These are phyloP conservation scores for Nitzschia inconspicua DNA, from an alignment of 108 stramenopile species.

Conservation along the genomic window DNA sequence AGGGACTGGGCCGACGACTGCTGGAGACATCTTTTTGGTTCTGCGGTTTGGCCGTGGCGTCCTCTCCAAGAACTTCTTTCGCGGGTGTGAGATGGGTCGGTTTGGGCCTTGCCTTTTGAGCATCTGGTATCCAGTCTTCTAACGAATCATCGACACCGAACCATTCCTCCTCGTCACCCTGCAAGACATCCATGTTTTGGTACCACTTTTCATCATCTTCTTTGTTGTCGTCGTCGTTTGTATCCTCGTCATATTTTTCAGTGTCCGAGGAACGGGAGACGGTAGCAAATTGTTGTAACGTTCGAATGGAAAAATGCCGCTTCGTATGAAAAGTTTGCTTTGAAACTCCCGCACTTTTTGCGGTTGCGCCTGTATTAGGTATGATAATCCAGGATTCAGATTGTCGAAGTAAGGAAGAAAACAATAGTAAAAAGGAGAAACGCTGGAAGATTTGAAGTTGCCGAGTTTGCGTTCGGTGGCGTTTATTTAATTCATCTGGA, in stretches of 20 bases:
- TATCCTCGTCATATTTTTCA: no score
- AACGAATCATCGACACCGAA: constrained; percentile 27
- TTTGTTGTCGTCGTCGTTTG: neutral
- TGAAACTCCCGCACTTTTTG: no score
- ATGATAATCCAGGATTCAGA: no score
- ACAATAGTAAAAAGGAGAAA: no score
- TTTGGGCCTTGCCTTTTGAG: constrained; percentile 30
- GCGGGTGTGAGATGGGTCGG: constrained; percentile 6
- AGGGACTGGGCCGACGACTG: constrained; percentile 34
- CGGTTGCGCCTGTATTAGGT: no score
- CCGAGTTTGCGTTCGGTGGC: no score
- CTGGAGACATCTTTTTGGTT: neutral
- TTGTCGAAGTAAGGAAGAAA: no score
- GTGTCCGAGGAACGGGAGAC: no score
- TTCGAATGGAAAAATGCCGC: no score
- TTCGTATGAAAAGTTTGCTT: no score
- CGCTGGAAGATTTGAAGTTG: no score
- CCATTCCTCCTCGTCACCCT: constrained; percentile 19
- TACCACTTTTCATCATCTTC: constrained; percentile 16
- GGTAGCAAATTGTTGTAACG: neutral
- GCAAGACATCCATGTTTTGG: constrained; percentile 17
- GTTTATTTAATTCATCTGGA: no score
- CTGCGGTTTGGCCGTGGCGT: neutral
- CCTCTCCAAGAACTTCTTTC: constrained; percentile 15
- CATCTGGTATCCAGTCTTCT: constrained; percentile 55